Conservation (phyloP, 1,284 basidiomycete species). For the Boletus sp. region DNA sequence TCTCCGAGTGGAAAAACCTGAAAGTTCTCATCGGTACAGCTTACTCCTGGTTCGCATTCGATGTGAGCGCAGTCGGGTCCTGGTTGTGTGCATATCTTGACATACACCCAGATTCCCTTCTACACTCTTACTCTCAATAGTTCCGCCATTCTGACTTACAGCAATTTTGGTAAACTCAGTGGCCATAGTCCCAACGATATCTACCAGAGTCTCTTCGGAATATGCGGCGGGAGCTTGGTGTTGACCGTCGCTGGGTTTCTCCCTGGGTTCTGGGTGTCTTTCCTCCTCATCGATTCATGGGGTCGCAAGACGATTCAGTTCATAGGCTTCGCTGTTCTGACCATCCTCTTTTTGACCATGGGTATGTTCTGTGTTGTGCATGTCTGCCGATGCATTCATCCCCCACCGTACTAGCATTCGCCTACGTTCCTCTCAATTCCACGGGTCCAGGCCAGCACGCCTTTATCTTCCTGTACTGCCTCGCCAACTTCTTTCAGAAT, state of each 20-base stretch:
- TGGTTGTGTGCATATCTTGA: conserved; percentile 2
- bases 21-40: conserved; percentile 46
- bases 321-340: conserved; percentile 57
- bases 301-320: conserved; percentile 53
- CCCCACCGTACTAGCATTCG: conserved; percentile 44
- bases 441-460: conserved; percentile 38
- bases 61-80: conserved; percentile 30
- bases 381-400: not conserved
- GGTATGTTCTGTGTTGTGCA: conserved; percentile 31
- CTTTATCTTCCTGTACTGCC: conserved; percentile 62
- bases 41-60: conserved; percentile 65
- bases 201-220: conserved; percentile 32
- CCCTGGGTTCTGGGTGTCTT: conserved; percentile 49
- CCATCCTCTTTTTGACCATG: conserved; percentile 49
- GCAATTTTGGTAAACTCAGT: conserved; percentile 28
- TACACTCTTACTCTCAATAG: conserved; percentile 62
- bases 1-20: conserved; percentile 43
- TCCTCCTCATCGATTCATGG: conserved; percentile 48
- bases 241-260: conserved; percentile 48
- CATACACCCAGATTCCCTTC: conserved; percentile 48
- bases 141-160: conserved; percentile 38
- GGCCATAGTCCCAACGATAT: conserved; percentile 20
- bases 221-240: conserved; percentile 41
- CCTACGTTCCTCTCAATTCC: conserved; percentile 50
- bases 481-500: conserved; percentile 54